These are phyloP conservation scores for Fusarium tanahbumbuense DNA, from an alignment of 2,329 filamentous ascomycete species.

Conservation along the genomic window DNA sequence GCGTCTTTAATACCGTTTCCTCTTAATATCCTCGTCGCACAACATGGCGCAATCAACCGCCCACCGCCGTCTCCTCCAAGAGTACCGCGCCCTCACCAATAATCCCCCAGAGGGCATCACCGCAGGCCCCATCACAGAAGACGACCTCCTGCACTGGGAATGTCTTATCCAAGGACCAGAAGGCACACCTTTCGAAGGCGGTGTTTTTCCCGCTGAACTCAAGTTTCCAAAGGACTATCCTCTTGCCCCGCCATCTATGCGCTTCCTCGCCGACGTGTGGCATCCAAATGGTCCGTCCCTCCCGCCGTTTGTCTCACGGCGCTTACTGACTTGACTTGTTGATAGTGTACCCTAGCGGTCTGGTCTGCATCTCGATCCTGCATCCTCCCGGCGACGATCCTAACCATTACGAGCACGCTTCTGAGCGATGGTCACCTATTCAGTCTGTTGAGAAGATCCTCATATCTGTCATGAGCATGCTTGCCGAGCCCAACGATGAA, in stretches of 20 bases:
- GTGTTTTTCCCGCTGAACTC: slow-evolving; percentile 93
- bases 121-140: slow-evolving; percentile 90
- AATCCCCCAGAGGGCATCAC: slow-evolving; percentile 98
- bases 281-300: slow-evolving; percentile 85
- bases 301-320: neutral
- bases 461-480: slow-evolving; percentile 97
- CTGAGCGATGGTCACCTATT: slow-evolving; percentile 95
- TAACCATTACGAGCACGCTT: slow-evolving; percentile 97
- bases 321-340: neutral
- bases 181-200: slow-evolving; percentile 94
- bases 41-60: slow-evolving; percentile 71
- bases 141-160: slow-evolving; percentile 97
- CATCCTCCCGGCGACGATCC: slow-evolving; percentile 97
- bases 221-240: slow-evolving; percentile 97
- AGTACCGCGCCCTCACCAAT: slow-evolving; percentile 93
- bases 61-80: slow-evolving; percentile 88
- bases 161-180: slow-evolving; percentile 95
- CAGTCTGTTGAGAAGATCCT: slow-evolving; percentile 98
- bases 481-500: slow-evolving; percentile 96
- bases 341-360: slow-evolving; percentile 89
- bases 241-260: slow-evolving; percentile 95
- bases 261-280: slow-evolving; percentile 92
- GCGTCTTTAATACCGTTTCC: too few species aligned
- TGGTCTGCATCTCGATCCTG: slow-evolving; percentile 98
- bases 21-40: neutral